Percentiles rank a stretch among this genome's conserved stretches.
Conservation (phyloP, 352 stramenopile genomes). For the Pythium sukuiense region DNA sequence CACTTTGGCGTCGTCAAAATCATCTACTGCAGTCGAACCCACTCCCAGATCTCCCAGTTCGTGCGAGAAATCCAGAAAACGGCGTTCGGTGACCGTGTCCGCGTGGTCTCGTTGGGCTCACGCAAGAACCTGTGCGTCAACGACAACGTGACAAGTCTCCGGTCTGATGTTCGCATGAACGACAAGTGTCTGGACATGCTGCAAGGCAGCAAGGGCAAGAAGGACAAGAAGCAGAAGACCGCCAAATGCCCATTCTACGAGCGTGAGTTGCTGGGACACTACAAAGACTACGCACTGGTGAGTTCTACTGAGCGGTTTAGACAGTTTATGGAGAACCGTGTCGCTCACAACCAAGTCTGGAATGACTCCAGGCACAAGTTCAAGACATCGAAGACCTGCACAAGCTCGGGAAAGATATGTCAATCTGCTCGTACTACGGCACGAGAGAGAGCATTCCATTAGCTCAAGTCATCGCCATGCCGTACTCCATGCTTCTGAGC, state of each 20-base stretch:
- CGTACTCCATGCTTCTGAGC: conserved; percentile 93
- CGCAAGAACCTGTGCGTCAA: conserved; percentile 87
- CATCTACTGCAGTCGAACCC: conserved; percentile 90
- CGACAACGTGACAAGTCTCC: conserved; percentile 58
- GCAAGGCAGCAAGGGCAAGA: conserved; percentile 58
- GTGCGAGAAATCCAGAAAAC: conserved; percentile 88
- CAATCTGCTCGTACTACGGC: conserved; percentile 98
- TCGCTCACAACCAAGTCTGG: background rate
- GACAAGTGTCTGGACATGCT: conserved; percentile 89
- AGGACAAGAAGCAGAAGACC: conserved; percentile 47
- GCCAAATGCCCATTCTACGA: conserved; percentile 85
- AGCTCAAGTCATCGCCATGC: conserved; percentile 90
- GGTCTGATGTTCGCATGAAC: conserved; percentile 77
- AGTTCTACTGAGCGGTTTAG: conserved; percentile 7
- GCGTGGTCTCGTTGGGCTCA: conserved; percentile 78
- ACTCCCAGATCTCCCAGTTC: conserved; percentile 90
- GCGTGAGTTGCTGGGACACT: conserved; percentile 65
- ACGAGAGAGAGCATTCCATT: conserved; percentile 85
- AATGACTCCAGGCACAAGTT: conserved; percentile 53
- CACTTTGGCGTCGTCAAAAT: conserved; percentile 72
- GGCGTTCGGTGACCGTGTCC: conserved; percentile 61
- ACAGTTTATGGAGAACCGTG: background rate
- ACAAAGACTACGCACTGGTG: conserved; percentile 80
- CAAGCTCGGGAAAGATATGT: conserved; percentile 86
- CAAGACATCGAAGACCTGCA: conserved; percentile 97